Percentiles rank a stretch among this genome's conserved stretches.
Evolutionary conservation across 805 yeast genomes (phyloP).

Genomic region (Millerozyma miso): DNA sequence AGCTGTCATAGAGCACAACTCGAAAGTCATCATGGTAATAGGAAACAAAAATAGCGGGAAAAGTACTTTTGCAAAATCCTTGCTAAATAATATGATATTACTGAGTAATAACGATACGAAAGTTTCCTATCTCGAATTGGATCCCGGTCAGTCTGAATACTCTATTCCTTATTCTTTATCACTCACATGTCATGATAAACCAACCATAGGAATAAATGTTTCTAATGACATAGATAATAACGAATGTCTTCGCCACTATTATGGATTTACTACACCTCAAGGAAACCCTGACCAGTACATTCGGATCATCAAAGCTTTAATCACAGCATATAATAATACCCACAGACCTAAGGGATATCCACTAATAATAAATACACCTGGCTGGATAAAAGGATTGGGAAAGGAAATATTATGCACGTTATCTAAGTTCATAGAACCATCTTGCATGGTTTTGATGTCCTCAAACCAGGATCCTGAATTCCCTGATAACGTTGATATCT

Average conservation of each 20-base stretch:
- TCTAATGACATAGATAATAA: slow-evolving; percentile 14
- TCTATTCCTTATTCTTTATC: slow-evolving; percentile 71
- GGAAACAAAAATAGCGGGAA: slow-evolving; percentile 82
- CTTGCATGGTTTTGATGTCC: slow-evolving; percentile 50
- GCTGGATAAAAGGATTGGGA: slow-evolving; percentile 91
- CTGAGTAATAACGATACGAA: slow-evolving; percentile 16
- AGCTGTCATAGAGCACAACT: slow-evolving; percentile 5
- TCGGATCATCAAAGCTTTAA: slow-evolving; percentile 36
- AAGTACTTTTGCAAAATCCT: slow-evolving; percentile 58
- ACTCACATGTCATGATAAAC: slow-evolving; percentile 31
- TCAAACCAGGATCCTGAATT: slow-evolving; percentile 15
- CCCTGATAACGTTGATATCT: slow-evolving; percentile 24
- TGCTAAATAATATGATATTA: slow-evolving; percentile 46
- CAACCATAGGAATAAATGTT: slow-evolving; percentile 25
- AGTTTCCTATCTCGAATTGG: slow-evolving; percentile 64
- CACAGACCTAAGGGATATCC: slow-evolving; percentile 23
- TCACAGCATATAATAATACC: slow-evolving; percentile 21
- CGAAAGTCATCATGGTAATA: slow-evolving; percentile 36
- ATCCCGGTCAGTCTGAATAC: slow-evolving; percentile 86
- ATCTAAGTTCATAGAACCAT: slow-evolving; percentile 44
- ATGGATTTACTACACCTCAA: slow-evolving; percentile 69
- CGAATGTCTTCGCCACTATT: slow-evolving; percentile 27
- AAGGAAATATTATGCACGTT: slow-evolving; percentile 55
- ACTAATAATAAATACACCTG: slow-evolving; percentile 74
- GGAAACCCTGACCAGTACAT: slow-evolving; percentile 59